Percentiles rank a stretch among this genome's conserved stretches.
Evolutionary conservation across 148 eudicot species (phyloP).

Genomic region (Hydrangea macrophylla): DNA sequence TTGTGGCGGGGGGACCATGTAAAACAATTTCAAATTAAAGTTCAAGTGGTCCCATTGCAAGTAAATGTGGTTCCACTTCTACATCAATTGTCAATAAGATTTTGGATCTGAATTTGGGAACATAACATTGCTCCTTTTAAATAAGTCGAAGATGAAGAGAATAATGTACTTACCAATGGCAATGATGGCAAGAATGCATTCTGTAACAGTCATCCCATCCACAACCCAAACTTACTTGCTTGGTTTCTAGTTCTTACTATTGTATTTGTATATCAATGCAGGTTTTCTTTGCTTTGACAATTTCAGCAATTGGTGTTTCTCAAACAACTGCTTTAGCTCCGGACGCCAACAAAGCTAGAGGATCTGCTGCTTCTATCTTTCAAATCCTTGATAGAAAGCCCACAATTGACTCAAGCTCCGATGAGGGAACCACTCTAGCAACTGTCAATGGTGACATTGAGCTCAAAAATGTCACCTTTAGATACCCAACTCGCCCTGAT

Average conservation of each 20-base stretch:
- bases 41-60: no score
- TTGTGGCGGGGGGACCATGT: no score
- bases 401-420: slow-evolving; percentile 62
- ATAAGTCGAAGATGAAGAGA: no score
- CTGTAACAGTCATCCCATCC: no score
- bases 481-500: slow-evolving; percentile 74
- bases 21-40: no score
- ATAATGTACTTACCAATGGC: no score
- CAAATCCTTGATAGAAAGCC: slow-evolving; percentile 67
- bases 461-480: slow-evolving; percentile 62
- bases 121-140: no score
- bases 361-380: slow-evolving; percentile 71
- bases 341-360: slow-evolving; percentile 61
- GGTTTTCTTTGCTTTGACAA: slow-evolving; percentile 77
- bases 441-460: slow-evolving; percentile 60
- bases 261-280: slow-evolving; percentile 31
- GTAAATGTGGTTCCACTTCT: no score
- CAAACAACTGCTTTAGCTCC: slow-evolving; percentile 59
- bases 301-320: slow-evolving; percentile 64
- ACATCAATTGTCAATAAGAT: no score
- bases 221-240: not conserved
- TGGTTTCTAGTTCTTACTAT: not conserved
- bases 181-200: no score
- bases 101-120: no score
- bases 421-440: slow-evolving; percentile 43